These are phyloP conservation scores for Helicostylum pulchrum DNA, from an alignment of 192 early-diverging fungal genomes.

Conservation along the genomic window DNA sequence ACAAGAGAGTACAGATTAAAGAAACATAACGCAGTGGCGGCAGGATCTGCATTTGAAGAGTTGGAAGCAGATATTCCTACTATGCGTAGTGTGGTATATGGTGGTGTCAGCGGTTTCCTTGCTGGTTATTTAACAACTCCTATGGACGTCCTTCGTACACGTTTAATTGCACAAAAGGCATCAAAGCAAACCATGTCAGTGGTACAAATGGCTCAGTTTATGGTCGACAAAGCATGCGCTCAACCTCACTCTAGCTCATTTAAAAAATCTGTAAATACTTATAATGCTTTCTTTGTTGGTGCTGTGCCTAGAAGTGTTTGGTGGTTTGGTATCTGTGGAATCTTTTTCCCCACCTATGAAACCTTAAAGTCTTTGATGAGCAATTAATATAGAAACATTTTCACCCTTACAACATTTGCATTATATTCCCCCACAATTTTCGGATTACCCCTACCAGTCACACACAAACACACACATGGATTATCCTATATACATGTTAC, in stretches of 20 bases:
- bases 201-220: slow-evolving; percentile 31
- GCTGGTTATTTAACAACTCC: slow-evolving; percentile 75
- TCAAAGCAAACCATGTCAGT: slow-evolving; percentile 19
- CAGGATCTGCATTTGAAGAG: slow-evolving; percentile 48
- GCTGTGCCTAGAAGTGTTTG: slow-evolving; percentile 59
- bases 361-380: slow-evolving; percentile 44
- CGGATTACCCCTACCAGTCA: too few species aligned
- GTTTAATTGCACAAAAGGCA: slow-evolving; percentile 60
- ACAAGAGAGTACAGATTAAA: slow-evolving; percentile 16
- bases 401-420: too few species aligned
- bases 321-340: slow-evolving; percentile 78
- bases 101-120: slow-evolving; percentile 69
- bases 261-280: slow-evolving; percentile 29
- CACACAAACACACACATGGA: too few species aligned
- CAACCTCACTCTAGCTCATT: slow-evolving; percentile 2
- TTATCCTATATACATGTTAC: too few species aligned
- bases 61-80: slow-evolving; percentile 63
- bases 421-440: too few species aligned
- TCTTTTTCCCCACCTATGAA: slow-evolving; percentile 77
- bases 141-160: slow-evolving; percentile 68
- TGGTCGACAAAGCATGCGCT: slow-evolving; percentile 28
- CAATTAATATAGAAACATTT: not conserved
- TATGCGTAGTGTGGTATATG: slow-evolving; percentile 63
- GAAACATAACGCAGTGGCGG: slow-evolving; percentile 44
- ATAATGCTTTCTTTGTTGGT: slow-evolving; percentile 59